Evolutionary conservation across 768 basidiomycete genomes (phyloP).

Genomic region (Lentinula guzmanii): DNA sequence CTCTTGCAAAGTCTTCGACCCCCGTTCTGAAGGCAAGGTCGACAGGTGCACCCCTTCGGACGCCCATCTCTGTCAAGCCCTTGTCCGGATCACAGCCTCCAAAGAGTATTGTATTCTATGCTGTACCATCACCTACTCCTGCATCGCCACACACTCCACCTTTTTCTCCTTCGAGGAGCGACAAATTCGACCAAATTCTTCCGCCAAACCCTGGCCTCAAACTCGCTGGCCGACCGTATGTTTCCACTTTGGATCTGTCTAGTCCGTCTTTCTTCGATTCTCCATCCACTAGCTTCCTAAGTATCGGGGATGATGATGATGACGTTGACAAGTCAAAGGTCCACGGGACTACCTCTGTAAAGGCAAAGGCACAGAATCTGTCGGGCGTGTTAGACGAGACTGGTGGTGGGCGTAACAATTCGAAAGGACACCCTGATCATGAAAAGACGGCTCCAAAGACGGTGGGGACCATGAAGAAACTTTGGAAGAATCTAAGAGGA

Average conservation of each 20-base stretch:
- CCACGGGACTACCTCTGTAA: background rate
- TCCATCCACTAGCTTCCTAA: background rate
- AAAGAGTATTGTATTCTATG: background rate
- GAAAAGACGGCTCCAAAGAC: background rate
- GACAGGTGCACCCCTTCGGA: background rate
- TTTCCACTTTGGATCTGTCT: background rate
- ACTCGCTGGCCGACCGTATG: background rate
- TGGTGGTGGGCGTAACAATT: background rate
- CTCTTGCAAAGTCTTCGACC: background rate
- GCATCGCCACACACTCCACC: background rate
- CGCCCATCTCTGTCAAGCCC: background rate
- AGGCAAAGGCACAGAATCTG: background rate
- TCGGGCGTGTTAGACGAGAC: background rate
- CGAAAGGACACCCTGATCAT: background rate
- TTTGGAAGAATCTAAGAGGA: background rate
- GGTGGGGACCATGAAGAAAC: background rate
- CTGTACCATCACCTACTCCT: background rate
- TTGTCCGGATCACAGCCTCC: background rate
- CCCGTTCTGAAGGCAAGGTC: background rate
- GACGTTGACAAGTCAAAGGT: background rate
- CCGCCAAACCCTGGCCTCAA: background rate
- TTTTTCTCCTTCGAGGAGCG: background rate
- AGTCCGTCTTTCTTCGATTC: background rate
- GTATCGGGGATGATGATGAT: background rate
- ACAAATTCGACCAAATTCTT: background rate